Evolutionary conservation across 768 basidiomycete genomes (phyloP).

Genomic region (Pleurotus ostreatus): DNA sequence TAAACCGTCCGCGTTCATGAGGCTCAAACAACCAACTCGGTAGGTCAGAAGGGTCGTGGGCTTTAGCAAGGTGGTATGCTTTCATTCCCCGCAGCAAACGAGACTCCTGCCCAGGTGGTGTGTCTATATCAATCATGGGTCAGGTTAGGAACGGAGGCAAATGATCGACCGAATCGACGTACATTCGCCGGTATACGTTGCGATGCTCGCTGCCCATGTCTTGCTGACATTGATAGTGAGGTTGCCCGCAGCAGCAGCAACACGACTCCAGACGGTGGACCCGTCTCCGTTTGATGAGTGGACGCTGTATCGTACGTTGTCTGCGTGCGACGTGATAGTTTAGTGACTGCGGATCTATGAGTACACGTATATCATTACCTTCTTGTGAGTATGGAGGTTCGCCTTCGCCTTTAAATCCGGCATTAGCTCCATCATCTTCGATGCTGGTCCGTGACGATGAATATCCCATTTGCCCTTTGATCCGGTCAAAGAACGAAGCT

Average conservation of each 20-base stretch:
- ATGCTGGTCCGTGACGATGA: constrained; percentile 40
- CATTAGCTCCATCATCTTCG: constrained; percentile 30
- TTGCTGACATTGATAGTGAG: constrained; percentile 56
- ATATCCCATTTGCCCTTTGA: constrained; percentile 26
- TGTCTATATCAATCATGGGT: constrained; percentile 25
- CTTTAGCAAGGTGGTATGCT: constrained; percentile 61
- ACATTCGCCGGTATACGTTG: constrained; percentile 43
- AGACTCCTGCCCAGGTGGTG: constrained; percentile 53
- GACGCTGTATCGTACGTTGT: neutral
- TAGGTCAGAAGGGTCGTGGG: constrained; percentile 50
- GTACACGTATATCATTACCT: neutral
- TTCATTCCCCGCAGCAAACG: constrained; percentile 64
- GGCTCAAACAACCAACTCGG: constrained; percentile 66
- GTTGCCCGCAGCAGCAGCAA: constrained; percentile 47
- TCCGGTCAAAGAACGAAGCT: constrained; percentile 34
- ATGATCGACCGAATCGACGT: constrained; percentile 8
- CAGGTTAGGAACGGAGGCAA: no score
- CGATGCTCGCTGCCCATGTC: constrained; percentile 47
- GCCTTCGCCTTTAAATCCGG: neutral
- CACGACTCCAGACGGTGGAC: constrained; percentile 50
- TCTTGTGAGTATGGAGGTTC: neutral
- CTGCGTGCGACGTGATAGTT: neutral
- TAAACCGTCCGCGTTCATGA: constrained; percentile 39
- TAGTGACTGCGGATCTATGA: neutral
- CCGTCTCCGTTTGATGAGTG: constrained; percentile 29